Evolutionary conservation across 1,284 basidiomycete species (phyloP), one percentile per base, ranked within the genome.

Genomic region (Irpex sp.): DNA sequence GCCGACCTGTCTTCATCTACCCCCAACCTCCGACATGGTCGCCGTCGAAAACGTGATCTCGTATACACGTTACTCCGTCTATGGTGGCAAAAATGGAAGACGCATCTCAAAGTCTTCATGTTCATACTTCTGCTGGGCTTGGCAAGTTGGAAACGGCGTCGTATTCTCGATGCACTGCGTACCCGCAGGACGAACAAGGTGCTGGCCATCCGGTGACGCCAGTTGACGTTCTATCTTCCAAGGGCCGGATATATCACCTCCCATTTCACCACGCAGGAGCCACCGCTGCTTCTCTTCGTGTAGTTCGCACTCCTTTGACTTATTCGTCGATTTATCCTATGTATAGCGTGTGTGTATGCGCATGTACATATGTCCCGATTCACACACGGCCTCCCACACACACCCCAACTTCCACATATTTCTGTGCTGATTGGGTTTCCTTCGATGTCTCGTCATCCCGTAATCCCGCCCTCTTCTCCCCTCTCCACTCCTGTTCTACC

Each of bases 41-140:
- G 86, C 36, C 81, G 85, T 60, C 83, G 90, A 54, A 89, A 89
- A 66, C 82, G 89, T 63, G 89, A 92, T 72, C 80, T 93, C 35
- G 68, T 82, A n/a, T 79, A 80, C 53, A 92, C 90, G 0, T 80
- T 93, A 19, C 77, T 79, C 1, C 73, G 81, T 46, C 78, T 93
- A 7, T 87, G 85, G 72, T 91, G 89, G 89, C 73, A 78, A 65
- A 80, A 83, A 31, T 90, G 89, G 88, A 74, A 77, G 50, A 74
- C 71, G 46, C 78, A 76, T 61, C 73, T 84, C 60, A 72, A 75
- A 11, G 61, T 77, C 7, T 54, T 53, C 3, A 58, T 75, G 68
- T 59, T 61, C 75, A 53, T 68, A 17, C 47, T 65, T 21, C 54
- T 63, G 57, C 13, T 69, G 51, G 61, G 65, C 57, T 54, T 70